Base-by-base conservation (phyloP, 441 rosid genomes). In the Populus trichocarpa region DNA sequence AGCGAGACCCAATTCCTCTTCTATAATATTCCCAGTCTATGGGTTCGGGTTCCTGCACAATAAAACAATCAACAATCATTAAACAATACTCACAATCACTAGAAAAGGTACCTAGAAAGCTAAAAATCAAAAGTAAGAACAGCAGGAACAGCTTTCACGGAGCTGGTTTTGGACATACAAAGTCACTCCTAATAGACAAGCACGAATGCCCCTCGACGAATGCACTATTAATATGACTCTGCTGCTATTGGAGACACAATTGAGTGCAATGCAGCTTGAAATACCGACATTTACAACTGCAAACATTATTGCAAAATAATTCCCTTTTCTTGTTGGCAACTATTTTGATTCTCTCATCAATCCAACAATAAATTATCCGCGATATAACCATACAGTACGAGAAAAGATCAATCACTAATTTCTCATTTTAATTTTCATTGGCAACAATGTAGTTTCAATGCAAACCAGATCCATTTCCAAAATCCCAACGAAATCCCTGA, bases 1-100 rank as follows among this genome's bases (percentile, higher is more conserved):
- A 82, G 74, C 96, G 96, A 79, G 96, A 53, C 6, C 99, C 98
- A 73, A 92, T 85, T 78, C 92, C 92, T 80, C 89, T 93, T 75
- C 98, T 88, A 78, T 95, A 93, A 80, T 82, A 89, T 68, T 92
- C 98, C 99, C 99, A 95, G 81, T 95, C 93, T 71, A 95, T 82
- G 13, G 97, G 98, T 75, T 92, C 95, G 30, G 99, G 98, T 77
- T 95, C 99, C 99, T 95, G 86, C 75, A 83, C 22, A 76, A 66
- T 9, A 20, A 75, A 14, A 79, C 16, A 28, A 42, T 50, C 22
- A 30, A 11, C 3, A 36, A 23, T 4, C 69, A 32, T 18, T 16
- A 26, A 18, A 59, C 14, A 35, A 36, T 4, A 61, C 26, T 4
- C 8, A 67, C 16, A 46, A 30, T 18, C 33, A 36, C 23, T 23